Evolutionary conservation across 2,329 filamentous ascomycete genomes (phyloP).

Genomic region (Colletotrichum viniferum): DNA sequence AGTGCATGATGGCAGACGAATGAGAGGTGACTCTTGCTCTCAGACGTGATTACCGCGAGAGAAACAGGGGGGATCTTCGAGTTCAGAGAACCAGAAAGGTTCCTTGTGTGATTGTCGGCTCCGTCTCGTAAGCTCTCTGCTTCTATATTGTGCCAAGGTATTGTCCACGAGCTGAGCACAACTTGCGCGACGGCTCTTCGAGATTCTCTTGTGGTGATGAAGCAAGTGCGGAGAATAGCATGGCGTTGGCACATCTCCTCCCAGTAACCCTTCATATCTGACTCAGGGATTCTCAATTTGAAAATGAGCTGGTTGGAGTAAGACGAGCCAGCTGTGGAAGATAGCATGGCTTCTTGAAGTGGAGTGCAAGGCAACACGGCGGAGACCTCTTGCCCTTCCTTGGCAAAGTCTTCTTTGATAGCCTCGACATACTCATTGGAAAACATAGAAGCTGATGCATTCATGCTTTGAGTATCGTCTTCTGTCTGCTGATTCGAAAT

Average conservation of each 20-base stretch:
- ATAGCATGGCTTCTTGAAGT: constrained; percentile 87
- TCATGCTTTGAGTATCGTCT: not conserved
- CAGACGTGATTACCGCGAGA: constrained; percentile 43
- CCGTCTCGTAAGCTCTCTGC: constrained; percentile 35
- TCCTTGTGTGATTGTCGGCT: constrained; percentile 43
- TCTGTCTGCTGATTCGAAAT: not conserved
- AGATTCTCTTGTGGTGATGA: constrained; percentile 66
- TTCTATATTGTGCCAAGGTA: constrained; percentile 44
- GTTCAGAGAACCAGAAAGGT: constrained; percentile 45
- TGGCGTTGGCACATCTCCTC: constrained; percentile 66
- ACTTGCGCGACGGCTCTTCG: constrained; percentile 74
- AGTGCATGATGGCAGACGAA: constrained; percentile 77
- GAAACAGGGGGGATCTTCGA: constrained; percentile 49
- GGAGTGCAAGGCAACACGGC: constrained; percentile 81
- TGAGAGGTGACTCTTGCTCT: constrained; percentile 42
- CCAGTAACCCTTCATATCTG: constrained; percentile 66
- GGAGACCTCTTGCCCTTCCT: constrained; percentile 42
- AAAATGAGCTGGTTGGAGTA: constrained; percentile 80
- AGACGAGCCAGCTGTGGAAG: constrained; percentile 52
- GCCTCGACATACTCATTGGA: not conserved
- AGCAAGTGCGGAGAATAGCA: constrained; percentile 78
- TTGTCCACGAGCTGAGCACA: constrained; percentile 55
- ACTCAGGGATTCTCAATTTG: constrained; percentile 54
- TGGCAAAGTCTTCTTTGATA: constrained; percentile 28
- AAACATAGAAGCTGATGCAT: not conserved